Conservation (phyloP, 306 rosid genomes). For the Pueraria montana region DNA sequence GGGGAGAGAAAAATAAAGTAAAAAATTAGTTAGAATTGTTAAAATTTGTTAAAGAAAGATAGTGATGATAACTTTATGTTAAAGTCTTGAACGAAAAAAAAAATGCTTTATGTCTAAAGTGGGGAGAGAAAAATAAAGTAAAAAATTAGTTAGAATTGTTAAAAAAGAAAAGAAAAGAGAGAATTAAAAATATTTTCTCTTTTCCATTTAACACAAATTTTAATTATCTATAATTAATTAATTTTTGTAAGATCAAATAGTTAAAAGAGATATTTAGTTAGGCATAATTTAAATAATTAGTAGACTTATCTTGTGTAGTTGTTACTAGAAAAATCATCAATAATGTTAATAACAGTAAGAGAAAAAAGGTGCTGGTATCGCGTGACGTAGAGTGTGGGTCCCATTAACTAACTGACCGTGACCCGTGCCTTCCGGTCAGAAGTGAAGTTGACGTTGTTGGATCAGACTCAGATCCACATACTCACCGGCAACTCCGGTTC, state of each 20-base stretch:
- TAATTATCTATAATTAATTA: neutral
- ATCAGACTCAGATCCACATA: slow-evolving; percentile 26
- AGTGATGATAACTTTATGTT: neutral
- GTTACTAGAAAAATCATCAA: neutral
- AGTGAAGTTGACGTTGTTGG: neutral
- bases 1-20: neutral
- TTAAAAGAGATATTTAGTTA: too few species aligned
- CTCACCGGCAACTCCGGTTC: slow-evolving; percentile 34
- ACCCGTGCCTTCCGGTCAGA: slow-evolving; percentile 41
- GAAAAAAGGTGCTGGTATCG: neutral
- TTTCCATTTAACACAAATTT: neutral
- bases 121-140: neutral
- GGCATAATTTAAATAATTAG: too few species aligned
- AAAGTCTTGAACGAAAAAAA: neutral
- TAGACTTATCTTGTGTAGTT: neutral
- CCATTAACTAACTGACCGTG: slow-evolving; percentile 4
- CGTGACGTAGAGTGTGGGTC: slow-evolving; percentile 28
- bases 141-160: neutral
- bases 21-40: neutral
- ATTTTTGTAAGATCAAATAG: too few species aligned
- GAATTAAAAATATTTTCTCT: neutral
- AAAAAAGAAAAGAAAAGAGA: neutral
- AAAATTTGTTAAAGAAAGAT: neutral
- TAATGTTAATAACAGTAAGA: neutral
- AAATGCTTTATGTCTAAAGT: neutral